Evolutionary conservation across 2,329 filamentous ascomycete genomes (phyloP), one percentile per base, ranked within the genome.

Genomic region (Apiospora marii): DNA sequence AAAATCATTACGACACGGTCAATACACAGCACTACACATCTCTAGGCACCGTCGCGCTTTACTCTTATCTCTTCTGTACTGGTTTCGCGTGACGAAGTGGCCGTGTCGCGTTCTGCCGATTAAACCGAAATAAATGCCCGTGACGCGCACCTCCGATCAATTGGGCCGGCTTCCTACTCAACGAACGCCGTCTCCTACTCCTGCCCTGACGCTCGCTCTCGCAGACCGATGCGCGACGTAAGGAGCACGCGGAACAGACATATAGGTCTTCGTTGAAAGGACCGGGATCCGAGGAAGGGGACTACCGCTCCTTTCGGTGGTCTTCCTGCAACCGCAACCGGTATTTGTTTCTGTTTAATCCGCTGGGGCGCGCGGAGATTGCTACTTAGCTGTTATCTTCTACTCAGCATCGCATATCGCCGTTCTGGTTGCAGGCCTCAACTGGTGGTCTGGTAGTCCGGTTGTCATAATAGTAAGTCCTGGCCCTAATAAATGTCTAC

Each of bases 281-380:
- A 72, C 41, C 48, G 71, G 71, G 71, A 72, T 72, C 71, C 44
- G 46, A 68, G 71, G 71, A 72, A 72, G 71, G 71, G 64, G 67
- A 46, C 71, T 72, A 19, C 49, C 30, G n/a, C 27, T 64, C 41
- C 44, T 8, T 19, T 64, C 4, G 64, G 48, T 72, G 44, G 71
- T 69, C 41, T 53, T 51, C 71, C 71, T 72, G 71, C 24, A 43
- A 69, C 64, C 71, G 67, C 30, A 72, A 72, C 71, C 71, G 71
- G 71, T 67, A 58, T 69, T 72, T 58, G 71, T 72, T 58, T 64
- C 67, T 72, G 67, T 44, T 61, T 69, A 49, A 69, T 67, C 71
- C 71, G 71, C 71, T 72, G 71, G 71, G 67, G 71, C 71, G 71
- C 34, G 49, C 71, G 67, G 49, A 69, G 71, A 69, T 61, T 49